phyloP scores from a whole-genome alignment of 768 basidiomycete species.

The Tulasnella sp. region DNA sequence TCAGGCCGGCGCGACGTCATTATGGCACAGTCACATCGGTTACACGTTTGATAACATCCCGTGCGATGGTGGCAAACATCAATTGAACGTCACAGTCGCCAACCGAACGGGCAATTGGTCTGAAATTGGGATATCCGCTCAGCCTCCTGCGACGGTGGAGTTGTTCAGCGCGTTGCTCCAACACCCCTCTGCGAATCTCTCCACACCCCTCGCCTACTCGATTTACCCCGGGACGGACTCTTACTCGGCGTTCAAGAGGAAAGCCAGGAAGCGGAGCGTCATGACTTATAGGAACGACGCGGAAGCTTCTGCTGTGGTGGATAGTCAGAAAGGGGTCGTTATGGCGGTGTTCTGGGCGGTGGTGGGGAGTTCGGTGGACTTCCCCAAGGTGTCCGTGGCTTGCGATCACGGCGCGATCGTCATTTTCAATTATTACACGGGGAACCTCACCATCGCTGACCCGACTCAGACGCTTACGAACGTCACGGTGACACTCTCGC shows the following conservation, averaged over 20 bases:
- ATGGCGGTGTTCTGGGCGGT: constrained; percentile 49
- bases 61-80: too few species aligned
- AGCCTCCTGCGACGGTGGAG: constrained; percentile 45
- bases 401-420: constrained; percentile 26
- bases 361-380: constrained; percentile 33
- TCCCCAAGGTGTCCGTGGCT: constrained; percentile 8
- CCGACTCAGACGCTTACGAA: constrained; percentile 41
- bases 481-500: not conserved
- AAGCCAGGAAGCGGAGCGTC: constrained; percentile 21
- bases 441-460: constrained; percentile 50
- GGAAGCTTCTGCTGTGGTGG: constrained; percentile 42
- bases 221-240: constrained; percentile 42
- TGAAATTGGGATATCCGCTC: constrained; percentile 49
- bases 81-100: constrained; percentile 34
- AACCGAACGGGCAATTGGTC: constrained; percentile 50
- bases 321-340: constrained; percentile 32
- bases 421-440: constrained; percentile 32
- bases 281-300: constrained; percentile 39
- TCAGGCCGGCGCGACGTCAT: constrained; percentile 28
- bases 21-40: constrained; percentile 62
- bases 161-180: constrained; percentile 55
- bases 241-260: not conserved
- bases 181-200: constrained; percentile 29
- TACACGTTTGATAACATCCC: constrained; percentile 36
- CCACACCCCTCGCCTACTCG: constrained; percentile 39